These are phyloP conservation scores for Russula sp. DNA, from an alignment of 768 basidiomycete genomes.

Conservation along the genomic window DNA sequence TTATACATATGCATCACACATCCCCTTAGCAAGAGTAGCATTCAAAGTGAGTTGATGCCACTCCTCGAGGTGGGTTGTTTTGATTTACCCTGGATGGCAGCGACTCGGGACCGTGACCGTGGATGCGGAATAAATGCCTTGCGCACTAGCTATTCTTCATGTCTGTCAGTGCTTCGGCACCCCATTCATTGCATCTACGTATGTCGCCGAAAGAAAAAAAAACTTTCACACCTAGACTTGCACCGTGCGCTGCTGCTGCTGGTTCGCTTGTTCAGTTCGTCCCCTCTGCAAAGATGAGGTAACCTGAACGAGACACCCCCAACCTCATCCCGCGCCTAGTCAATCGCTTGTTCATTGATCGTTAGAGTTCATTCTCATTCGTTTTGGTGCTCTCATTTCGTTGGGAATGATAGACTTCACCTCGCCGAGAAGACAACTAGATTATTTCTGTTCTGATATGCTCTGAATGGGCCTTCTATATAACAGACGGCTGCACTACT, in stretches of 20 bases:
- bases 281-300: neutral
- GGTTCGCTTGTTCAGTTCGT: neutral
- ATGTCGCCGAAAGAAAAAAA: slow-evolving; percentile 2
- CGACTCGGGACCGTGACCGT: slow-evolving; percentile 78
- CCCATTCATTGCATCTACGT: slow-evolving; percentile 1
- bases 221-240: neutral
- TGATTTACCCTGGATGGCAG: slow-evolving; percentile 34
- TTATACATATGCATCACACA: slow-evolving; percentile 82
- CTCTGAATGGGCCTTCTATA: neutral
- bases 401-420: neutral
- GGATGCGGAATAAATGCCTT: slow-evolving; percentile 60
- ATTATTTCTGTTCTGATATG: neutral
- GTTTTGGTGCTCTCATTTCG: neutral
- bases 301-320: neutral
- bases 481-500: neutral
- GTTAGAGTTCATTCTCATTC: neutral
- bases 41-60: slow-evolving; percentile 67
- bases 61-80: slow-evolving; percentile 16
- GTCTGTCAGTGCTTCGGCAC: neutral
- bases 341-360: neutral
- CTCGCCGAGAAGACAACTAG: neutral
- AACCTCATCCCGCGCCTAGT: neutral
- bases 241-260: neutral
- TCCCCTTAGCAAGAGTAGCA: slow-evolving; percentile 48
- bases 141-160: neutral